Base-by-base conservation (phyloP, 2,329 filamentous ascomycete species). In the Trichoderma atrobrunneum region DNA sequence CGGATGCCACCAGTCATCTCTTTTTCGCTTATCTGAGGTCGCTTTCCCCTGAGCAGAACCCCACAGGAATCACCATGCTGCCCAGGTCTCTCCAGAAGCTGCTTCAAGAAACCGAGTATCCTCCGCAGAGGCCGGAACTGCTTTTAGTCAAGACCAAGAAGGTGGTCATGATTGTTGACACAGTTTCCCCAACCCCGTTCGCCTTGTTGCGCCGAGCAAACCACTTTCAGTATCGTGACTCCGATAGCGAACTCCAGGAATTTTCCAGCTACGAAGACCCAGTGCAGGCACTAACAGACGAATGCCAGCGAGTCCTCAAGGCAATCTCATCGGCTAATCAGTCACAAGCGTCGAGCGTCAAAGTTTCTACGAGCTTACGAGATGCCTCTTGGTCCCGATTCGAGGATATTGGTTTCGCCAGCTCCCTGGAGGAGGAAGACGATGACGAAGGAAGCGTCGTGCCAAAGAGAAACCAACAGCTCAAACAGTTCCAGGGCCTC, bases 11-110 rank as follows among this genome's bases (percentile, higher is more conserved):
- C 24, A 97, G 95, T 78, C 96, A 99, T 84, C 85, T 99, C 70
- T 99, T 99, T 86, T 99, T 99, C 80, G 96, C 96, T 71, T 99
- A 98, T 80, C 89, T 99, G 62, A 90, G 96, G 77, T 98, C 95
- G 0, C 84, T 97, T 61, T 90, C 94, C 2, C 95, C 96, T n/a
- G 92, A 95, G 74, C 88, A 91, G 74, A 88, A 89, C 34, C 85
- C 92, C 67, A 93, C 90, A 74, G 93, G 93, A 61, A 97, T 98
- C 73, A 93, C 95, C 0, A 88, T 92, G 75, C 88, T 99, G 18
- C 96, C 96, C 10, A 92, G 95, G 79, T 97, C 96, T 14, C 87
- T 99, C 21, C 94, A 98, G 82, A 93, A 95, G 76, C 87, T 99
- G 14, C 87, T 98, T 43, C 91, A 95, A 78, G 94, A 97, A 76